Conservation (phyloP, 2,329 filamentous ascomycete genomes). For the Paraphaeosphaeria minitans region DNA sequence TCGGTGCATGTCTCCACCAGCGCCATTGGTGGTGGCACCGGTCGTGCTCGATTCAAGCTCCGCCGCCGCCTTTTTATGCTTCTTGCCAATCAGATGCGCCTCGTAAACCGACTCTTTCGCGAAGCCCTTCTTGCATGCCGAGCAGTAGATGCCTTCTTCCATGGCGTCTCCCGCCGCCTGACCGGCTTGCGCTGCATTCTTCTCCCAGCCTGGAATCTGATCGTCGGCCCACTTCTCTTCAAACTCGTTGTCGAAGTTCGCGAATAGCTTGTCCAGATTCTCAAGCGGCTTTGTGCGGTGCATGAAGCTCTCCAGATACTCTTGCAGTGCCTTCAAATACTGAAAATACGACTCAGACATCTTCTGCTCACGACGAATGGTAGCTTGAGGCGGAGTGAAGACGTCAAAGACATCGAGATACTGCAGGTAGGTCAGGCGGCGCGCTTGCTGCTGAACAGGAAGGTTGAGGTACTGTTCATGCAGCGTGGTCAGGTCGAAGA, state of each 20-base stretch:
- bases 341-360: constrained; percentile 90
- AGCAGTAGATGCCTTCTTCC: constrained; percentile 80
- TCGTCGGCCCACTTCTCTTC: constrained; percentile 80
- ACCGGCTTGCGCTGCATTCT: constrained; percentile 51
- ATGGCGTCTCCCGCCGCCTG: constrained; percentile 56
- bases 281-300: constrained; percentile 83
- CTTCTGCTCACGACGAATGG: constrained; percentile 81
- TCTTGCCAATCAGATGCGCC: constrained; percentile 85
- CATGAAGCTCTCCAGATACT: constrained; percentile 88
- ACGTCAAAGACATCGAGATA: constrained; percentile 91
- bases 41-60: constrained; percentile 55
- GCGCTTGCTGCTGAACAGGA: constrained; percentile 71
- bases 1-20: constrained; percentile 28
- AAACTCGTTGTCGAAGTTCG: constrained; percentile 81
- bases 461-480: constrained; percentile 93
- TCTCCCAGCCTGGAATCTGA: constrained; percentile 78
- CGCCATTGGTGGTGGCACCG: constrained; percentile 25
- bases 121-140: constrained; percentile 92
- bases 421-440: constrained; percentile 82
- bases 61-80: constrained; percentile 80
- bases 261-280: constrained; percentile 78
- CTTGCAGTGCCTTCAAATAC: constrained; percentile 79
- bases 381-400: constrained; percentile 75
- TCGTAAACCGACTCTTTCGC: constrained; percentile 95
- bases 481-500: constrained; percentile 81